Percentiles rank a stretch among this genome's conserved stretches.
These are phyloP conservation scores for Torulaspora globosa DNA, from an alignment of 1,139 yeast species.

Conservation along the genomic window DNA sequence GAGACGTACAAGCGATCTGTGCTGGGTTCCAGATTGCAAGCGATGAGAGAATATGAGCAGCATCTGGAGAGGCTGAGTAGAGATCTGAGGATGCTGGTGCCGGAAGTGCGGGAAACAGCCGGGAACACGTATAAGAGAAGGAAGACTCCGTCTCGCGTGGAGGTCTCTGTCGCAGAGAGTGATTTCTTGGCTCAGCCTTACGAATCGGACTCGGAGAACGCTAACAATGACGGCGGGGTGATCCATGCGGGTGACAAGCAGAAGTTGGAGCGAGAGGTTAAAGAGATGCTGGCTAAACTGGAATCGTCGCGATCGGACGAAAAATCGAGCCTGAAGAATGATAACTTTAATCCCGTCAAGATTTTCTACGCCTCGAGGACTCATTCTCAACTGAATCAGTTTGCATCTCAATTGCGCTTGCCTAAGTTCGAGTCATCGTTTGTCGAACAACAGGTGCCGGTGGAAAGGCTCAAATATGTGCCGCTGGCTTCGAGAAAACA, in stretches of 20 bases:
- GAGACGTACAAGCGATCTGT: slow-evolving; percentile 41
- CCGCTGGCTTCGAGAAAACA: slow-evolving; percentile 84
- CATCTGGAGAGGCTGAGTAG: slow-evolving; percentile 35
- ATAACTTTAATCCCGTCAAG: slow-evolving; percentile 44
- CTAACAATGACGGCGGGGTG: background rate
- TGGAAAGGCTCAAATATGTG: slow-evolving; percentile 52
- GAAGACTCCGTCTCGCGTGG: slow-evolving; percentile 22
- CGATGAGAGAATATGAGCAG: slow-evolving; percentile 41
- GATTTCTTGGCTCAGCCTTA: slow-evolving; percentile 34
- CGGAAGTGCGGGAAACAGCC: slow-evolving; percentile 15
- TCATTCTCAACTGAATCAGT: slow-evolving; percentile 83
- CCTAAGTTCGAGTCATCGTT: slow-evolving; percentile 65
- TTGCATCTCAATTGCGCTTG: slow-evolving; percentile 64
- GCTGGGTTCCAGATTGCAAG: slow-evolving; percentile 35
- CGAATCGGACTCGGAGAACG: slow-evolving; percentile 36
- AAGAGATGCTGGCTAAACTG: slow-evolving; percentile 42
- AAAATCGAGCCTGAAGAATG: slow-evolving; percentile 8
- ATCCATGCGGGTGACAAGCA: background rate
- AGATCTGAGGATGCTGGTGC: slow-evolving; percentile 8
- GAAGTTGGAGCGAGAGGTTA: slow-evolving; percentile 40
- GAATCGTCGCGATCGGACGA: slow-evolving; percentile 29
- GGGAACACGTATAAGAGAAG: slow-evolving; percentile 13
- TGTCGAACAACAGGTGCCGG: slow-evolving; percentile 38
- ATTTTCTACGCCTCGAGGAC: slow-evolving; percentile 79
- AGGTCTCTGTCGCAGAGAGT: slow-evolving; percentile 27